Evolutionary conservation across 1,284 basidiomycete species (phyloP).

Genomic region (Termitomyces sp.): DNA sequence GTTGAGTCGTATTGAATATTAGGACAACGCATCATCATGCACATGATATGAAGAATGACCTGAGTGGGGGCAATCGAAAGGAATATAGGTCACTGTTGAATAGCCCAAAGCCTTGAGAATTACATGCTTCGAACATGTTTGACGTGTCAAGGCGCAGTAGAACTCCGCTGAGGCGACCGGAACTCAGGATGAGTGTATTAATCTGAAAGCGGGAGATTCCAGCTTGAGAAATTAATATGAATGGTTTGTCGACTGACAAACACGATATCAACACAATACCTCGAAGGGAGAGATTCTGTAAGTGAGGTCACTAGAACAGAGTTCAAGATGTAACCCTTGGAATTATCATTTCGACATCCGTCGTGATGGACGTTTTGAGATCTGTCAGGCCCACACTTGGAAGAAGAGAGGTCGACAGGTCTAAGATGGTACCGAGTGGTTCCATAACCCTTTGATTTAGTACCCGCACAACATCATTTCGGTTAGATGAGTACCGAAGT

Average conservation of each 20-base stretch:
- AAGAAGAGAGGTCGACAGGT: neutral
- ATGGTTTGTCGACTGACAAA: neutral
- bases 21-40: neutral
- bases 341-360: neutral
- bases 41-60: neutral
- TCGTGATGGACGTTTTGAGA: neutral
- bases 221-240: neutral
- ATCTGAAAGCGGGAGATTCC: neutral
- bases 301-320: neutral
- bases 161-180: neutral
- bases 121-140: neutral
- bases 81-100: neutral
- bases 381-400: neutral
- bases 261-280: neutral
- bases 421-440: neutral
- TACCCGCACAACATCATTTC: neutral
- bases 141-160: neutral
- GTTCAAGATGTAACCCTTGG: too few species aligned
- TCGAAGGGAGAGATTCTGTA: neutral
- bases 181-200: neutral
- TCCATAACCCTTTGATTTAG: neutral
- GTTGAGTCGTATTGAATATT: neutral
- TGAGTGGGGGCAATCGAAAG: neutral
- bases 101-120: neutral
- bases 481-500: too few species aligned